Evolutionary conservation across 345 rosid genomes (phyloP).

Genomic region (Cochlearia excelsa): DNA sequence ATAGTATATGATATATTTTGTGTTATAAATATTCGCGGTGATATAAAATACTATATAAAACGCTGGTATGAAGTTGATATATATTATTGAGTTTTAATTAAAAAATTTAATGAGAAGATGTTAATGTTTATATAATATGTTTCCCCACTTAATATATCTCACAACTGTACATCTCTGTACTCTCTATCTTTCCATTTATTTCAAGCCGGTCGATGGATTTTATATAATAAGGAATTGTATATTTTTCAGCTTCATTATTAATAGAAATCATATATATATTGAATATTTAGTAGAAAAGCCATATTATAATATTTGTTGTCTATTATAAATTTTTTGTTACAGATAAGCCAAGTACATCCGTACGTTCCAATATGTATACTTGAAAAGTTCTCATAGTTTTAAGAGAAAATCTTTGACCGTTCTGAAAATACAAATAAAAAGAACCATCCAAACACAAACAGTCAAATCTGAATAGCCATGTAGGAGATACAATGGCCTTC

Average conservation of each 20-base stretch:
- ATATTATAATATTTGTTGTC: neutral
- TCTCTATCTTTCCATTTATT: slow-evolving; percentile 32
- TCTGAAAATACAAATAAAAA: neutral
- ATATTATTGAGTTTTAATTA: slow-evolving; percentile 6
- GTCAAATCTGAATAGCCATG: too few species aligned
- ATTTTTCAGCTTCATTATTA: too few species aligned
- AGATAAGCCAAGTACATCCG: slow-evolving; percentile 29
- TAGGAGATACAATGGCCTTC: too few species aligned
- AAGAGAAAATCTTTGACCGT: slow-evolving; percentile 3
- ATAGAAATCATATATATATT: neutral
- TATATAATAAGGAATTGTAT: neutral
- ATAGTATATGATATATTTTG: too few species aligned
- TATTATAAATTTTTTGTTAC: neutral
- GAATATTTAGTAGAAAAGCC: neutral
- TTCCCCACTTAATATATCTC: slow-evolving; percentile 24
- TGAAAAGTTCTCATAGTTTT: slow-evolving; percentile 6
- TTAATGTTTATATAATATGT: slow-evolving; percentile 20
- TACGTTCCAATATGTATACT: slow-evolving; percentile 19
- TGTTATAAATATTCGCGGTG: too few species aligned
- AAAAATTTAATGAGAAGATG: slow-evolving; percentile 19
- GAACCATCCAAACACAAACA: too few species aligned
- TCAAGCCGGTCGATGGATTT: slow-evolving; percentile 34
- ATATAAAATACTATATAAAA: neutral
- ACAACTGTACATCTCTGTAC: slow-evolving; percentile 39
- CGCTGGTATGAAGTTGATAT: slow-evolving; percentile 33